phyloP scores from a whole-genome alignment of 495 filamentous ascomycete genomes.

The Tuber melanosporum region DNA sequence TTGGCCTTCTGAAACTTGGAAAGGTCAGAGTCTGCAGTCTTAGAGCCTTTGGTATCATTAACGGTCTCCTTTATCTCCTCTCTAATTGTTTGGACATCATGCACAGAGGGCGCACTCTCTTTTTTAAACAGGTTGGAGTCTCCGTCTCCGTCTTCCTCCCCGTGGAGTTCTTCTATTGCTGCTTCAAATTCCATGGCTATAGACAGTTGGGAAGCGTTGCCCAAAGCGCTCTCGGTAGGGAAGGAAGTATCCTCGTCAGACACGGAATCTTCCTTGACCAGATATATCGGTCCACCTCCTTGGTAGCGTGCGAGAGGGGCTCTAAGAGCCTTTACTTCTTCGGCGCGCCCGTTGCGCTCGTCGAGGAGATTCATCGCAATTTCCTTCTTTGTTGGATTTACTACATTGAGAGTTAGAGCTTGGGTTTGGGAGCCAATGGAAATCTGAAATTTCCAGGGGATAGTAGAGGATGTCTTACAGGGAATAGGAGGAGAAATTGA shows the following conservation, averaged over 20 bases:
- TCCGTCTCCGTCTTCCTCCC: slow-evolving; percentile 28
- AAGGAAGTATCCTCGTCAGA: background rate
- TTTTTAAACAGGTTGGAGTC: background rate
- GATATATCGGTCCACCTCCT: background rate
- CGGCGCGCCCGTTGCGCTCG: background rate
- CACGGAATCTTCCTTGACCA: background rate
- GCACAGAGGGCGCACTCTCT: background rate
- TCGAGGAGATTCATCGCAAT: background rate
- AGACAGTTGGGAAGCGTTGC: background rate
- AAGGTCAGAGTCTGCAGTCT: background rate
- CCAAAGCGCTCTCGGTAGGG: background rate
- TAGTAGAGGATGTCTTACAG: background rate
- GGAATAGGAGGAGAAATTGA: background rate
- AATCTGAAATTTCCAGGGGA: background rate
- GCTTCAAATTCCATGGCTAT: background rate
- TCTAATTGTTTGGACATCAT: background rate
- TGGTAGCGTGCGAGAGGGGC: background rate
- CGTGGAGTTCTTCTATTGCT: slow-evolving; percentile 5
- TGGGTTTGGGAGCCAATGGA: background rate
- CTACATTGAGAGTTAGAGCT: background rate
- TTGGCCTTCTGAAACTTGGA: background rate
- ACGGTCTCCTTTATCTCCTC: background rate
- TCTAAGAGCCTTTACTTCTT: background rate
- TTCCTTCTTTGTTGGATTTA: background rate
- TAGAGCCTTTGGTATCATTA: background rate